Evolutionary conservation across 805 yeast species (phyloP).

Genomic region (Wickerhamiella kurtzmanii): DNA sequence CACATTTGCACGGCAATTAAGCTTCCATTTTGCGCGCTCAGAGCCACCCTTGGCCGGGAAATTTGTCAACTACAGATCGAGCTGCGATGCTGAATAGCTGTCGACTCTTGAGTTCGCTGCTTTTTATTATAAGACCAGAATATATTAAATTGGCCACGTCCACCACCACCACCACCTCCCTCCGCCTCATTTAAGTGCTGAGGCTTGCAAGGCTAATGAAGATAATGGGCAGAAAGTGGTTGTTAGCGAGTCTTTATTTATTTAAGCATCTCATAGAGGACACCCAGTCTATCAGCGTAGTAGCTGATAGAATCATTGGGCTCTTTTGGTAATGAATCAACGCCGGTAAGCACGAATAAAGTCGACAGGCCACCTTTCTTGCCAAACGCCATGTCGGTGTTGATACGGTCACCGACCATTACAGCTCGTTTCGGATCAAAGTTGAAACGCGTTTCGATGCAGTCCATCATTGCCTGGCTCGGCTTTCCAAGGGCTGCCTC

Average conservation of each 20-base stretch:
- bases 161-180: too few relatives aligned
- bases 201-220: too few relatives aligned
- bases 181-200: neutral
- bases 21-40: neutral
- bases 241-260: neutral
- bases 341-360: conserved; percentile 78
- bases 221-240: neutral
- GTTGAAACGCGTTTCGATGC: conserved; percentile 54
- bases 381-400: conserved; percentile 92
- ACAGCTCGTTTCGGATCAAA: conserved; percentile 46
- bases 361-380: conserved; percentile 77
- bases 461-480: conserved; percentile 74
- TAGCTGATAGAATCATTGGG: conserved; percentile 43
- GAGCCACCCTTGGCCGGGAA: neutral
- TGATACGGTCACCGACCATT: conserved; percentile 92
- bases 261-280: conserved; percentile 42
- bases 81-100: too few relatives aligned
- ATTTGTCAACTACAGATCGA: neutral
- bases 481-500: conserved; percentile 84
- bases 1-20: neutral
- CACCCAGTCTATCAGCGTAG: conserved; percentile 64
- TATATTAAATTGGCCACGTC: neutral
- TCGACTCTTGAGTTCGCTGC: too few relatives aligned
- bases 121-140: neutral
- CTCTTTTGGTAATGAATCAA: conserved; percentile 61